phyloP scores from a whole-genome alignment of 1,284 basidiomycete species.

The Stereum hirsutum region DNA sequence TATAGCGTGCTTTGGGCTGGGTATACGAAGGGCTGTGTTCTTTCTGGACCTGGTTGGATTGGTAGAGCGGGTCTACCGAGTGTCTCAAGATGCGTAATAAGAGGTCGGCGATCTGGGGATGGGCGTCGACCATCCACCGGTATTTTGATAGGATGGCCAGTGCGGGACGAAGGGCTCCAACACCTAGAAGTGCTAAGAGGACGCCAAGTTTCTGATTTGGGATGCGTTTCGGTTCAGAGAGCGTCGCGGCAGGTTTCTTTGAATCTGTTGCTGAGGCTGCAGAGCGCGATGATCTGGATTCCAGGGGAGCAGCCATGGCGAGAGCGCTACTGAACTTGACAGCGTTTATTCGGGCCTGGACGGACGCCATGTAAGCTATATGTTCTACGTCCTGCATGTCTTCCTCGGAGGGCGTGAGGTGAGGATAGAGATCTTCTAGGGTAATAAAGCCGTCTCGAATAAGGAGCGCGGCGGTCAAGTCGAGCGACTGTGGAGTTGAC shows the following conservation, averaged over 20 bases:
- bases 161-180: conserved; percentile 78
- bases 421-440: conserved; percentile 80
- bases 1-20: conserved; percentile 54
- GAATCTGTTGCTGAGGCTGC: conserved; percentile 19
- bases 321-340: conserved; percentile 69
- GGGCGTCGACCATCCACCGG: conserved; percentile 80
- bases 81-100: conserved; percentile 67
- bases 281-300: conserved; percentile 33
- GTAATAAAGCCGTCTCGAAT: conserved; percentile 84
- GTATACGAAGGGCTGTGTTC: conserved; percentile 51
- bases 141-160: conserved; percentile 75
- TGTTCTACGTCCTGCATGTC: conserved; percentile 59
- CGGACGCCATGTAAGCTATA: conserved; percentile 59
- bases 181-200: conserved; percentile 71
- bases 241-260: conserved; percentile 27
- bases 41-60: conserved; percentile 37
- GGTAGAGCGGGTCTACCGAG: conserved; percentile 65
- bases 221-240: conserved; percentile 38
- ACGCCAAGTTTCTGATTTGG: conserved; percentile 82
- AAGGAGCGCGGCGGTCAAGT: conserved; percentile 79
- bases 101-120: conserved; percentile 80
- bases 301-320: conserved; percentile 84
- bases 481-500: conserved; percentile 64
- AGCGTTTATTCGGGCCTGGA: conserved; percentile 55
- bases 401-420: conserved; percentile 72